These are phyloP conservation scores for Omphalotus guepiniiformis DNA, from an alignment of 768 basidiomycete genomes.

Conservation along the genomic window DNA sequence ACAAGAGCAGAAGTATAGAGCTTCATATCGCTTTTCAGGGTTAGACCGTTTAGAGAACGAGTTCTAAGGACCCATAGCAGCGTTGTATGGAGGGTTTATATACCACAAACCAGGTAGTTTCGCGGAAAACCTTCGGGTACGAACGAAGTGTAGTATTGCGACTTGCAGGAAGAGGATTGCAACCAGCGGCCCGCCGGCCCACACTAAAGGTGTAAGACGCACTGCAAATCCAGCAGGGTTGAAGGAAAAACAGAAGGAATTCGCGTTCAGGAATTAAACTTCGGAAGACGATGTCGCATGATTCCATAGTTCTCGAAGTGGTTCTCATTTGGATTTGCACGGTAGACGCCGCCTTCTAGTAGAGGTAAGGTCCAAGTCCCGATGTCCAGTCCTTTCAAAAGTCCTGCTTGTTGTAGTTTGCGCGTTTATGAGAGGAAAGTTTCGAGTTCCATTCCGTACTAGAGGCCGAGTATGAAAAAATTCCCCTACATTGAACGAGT, in stretches of 20 bases:
- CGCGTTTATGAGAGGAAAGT: too few relatives aligned
- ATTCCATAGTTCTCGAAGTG: not conserved
- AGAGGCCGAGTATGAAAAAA: too few relatives aligned
- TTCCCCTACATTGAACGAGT: too few relatives aligned
- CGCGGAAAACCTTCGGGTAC: conserved; percentile 1
- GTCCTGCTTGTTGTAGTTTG: too few relatives aligned
- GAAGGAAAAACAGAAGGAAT: too few relatives aligned
- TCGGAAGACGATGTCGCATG: not conserved
- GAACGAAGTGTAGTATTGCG: not conserved
- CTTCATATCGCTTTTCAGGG: not conserved
- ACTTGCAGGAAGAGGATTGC: not conserved
- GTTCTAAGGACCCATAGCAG: not conserved
- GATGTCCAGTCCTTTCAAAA: too few relatives aligned
- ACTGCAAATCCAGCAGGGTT: too few relatives aligned
- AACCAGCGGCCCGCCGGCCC: not conserved
- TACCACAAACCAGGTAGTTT: not conserved
- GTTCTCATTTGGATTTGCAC: too few relatives aligned
- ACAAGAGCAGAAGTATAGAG: not conserved
- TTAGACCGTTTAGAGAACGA: not conserved
- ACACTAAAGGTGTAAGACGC: not conserved
- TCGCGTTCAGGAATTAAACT: too few relatives aligned
- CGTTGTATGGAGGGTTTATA: not conserved
- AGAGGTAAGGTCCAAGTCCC: too few relatives aligned
- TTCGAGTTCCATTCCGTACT: too few relatives aligned
- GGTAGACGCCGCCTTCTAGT: too few relatives aligned